A percentile compares a stretch with the other conserved stretches of the same genome.
Conservation (phyloP, 768 basidiomycete genomes). For the Phaeotremella fagi region DNA sequence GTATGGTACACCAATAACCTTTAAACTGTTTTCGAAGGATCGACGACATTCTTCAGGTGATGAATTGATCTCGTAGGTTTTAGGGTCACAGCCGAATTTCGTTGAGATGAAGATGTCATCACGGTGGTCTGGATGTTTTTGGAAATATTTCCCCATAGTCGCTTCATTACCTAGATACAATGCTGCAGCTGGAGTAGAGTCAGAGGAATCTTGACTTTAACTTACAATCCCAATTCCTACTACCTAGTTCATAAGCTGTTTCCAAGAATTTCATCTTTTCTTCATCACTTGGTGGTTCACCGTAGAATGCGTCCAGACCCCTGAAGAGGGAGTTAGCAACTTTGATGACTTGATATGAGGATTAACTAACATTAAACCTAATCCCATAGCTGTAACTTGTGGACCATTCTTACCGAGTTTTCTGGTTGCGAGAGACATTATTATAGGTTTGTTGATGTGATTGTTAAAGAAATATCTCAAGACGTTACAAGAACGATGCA, state of each 20-base stretch:
- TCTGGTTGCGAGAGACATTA: conserved; percentile 13
- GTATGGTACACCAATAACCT: conserved; percentile 16
- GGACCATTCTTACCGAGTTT: conserved; percentile 13
- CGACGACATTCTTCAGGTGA: conserved; percentile 16
- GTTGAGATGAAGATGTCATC: conserved; percentile 32
- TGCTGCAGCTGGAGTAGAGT: conserved; percentile 10
- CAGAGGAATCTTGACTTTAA: conserved; percentile 1
- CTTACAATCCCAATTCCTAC: conserved; percentile 53
- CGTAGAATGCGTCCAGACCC: conserved; percentile 34
- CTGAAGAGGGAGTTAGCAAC: background rate
- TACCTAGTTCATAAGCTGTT: conserved; percentile 51
- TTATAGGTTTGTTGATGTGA: background rate
- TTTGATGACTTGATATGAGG: background rate
- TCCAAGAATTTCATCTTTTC: conserved; percentile 60
- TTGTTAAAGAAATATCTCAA: too few species aligned
- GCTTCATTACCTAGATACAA: conserved; percentile 26
- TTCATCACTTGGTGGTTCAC: conserved; percentile 54
- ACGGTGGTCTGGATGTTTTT: conserved; percentile 21
- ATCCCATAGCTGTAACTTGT: conserved; percentile 12
- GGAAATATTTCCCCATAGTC: conserved; percentile 56
- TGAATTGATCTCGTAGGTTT: conserved; percentile 5
- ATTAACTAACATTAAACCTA: conserved; percentile 9
- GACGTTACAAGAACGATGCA: too few species aligned
- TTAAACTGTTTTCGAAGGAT: conserved; percentile 21
- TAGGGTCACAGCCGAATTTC: conserved; percentile 24